These are phyloP conservation scores for Cercospora zeae-maydis DNA, from an alignment of 2,329 filamentous ascomycete genomes.

Conservation along the genomic window DNA sequence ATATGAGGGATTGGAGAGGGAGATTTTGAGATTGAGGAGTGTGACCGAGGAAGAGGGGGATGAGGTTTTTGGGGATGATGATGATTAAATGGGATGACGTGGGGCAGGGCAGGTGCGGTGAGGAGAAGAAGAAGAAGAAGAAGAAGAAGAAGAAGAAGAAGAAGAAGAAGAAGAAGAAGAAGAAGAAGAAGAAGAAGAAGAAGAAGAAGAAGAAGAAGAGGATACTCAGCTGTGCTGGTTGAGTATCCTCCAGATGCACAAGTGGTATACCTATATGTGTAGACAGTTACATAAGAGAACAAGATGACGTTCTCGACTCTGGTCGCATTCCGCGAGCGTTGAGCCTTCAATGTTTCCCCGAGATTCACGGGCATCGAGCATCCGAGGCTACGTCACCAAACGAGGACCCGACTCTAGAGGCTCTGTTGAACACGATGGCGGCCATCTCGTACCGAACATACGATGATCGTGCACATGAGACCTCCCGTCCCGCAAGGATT, in stretches of 20 bases:
- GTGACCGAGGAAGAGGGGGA: constrained; percentile 28
- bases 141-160: not conserved
- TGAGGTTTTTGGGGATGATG: constrained; percentile 10
- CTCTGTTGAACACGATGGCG: no score
- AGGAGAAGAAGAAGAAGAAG: not conserved
- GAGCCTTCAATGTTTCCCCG: not conserved
- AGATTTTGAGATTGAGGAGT: constrained; percentile 28
- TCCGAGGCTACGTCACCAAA: not conserved
- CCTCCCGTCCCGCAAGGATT: no score
- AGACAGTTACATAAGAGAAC: not conserved
- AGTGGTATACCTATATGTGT: no score
- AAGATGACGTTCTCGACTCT: not conserved
- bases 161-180: no score
- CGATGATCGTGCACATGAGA: no score
- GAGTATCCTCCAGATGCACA: no score
- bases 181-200: no score
- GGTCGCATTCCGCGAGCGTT: not conserved
- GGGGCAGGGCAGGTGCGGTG: not conserved
- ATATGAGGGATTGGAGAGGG: constrained; percentile 24
- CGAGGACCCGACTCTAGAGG: not conserved
- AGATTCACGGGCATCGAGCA: not conserved
- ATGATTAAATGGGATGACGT: not conserved
- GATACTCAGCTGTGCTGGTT: no score
- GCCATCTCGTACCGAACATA: no score
- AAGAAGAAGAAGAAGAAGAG: no score